phyloP scores from a whole-genome alignment of 306 rosid genomes.

The Canavalia ensiformis region DNA sequence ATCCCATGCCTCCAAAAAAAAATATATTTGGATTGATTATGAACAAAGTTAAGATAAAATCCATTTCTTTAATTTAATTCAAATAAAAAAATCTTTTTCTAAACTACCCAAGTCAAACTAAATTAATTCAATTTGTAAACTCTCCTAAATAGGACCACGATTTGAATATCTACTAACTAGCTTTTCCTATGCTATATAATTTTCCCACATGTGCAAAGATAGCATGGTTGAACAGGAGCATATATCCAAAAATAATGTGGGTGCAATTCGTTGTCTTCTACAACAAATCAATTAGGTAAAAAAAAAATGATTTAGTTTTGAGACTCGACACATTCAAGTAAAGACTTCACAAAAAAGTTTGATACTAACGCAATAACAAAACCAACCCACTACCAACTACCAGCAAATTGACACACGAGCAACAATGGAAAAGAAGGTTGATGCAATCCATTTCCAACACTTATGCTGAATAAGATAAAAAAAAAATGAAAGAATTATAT shows the following conservation, averaged over 20 bases:
- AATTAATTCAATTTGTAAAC: background rate
- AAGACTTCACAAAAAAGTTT: background rate
- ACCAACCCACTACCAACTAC: conserved; percentile 46
- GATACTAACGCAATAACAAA: conserved; percentile 43
- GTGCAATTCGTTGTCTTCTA: conserved; percentile 19
- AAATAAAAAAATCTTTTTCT: too few species aligned
- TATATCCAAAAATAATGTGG: conserved; percentile 9
- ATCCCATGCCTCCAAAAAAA: background rate
- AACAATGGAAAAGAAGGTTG: conserved; percentile 46
- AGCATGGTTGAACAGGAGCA: background rate
- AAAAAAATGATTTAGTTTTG: background rate
- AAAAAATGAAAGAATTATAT: conserved; percentile 59
- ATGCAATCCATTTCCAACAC: conserved; percentile 41
- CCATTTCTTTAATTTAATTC: too few species aligned
- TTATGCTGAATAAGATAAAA: background rate
- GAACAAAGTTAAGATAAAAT: too few species aligned
- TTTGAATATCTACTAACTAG: conserved; percentile 23
- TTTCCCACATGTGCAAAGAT: conserved; percentile 5
- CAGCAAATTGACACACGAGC: conserved; percentile 51
- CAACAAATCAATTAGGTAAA: conserved; percentile 39
- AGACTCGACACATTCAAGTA: conserved; percentile 17
- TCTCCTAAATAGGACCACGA: background rate
- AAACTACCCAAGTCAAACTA: background rate
- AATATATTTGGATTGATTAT: too few species aligned
- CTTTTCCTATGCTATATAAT: background rate